Evolutionary conservation across 768 basidiomycete genomes (phyloP).

Genomic region (Psilocybe cyanescens): DNA sequence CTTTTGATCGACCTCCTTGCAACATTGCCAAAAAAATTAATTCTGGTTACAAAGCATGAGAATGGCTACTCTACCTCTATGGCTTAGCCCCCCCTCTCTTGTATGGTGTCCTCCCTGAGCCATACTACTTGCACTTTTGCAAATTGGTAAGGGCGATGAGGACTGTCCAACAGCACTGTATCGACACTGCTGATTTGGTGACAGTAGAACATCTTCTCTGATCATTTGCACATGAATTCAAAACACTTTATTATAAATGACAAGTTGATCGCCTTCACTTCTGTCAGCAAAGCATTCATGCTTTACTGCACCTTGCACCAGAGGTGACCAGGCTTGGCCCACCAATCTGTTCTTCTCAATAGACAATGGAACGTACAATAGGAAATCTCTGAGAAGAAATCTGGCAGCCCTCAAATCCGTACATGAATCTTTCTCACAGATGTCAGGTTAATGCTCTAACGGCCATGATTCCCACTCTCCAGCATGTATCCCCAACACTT

Average conservation of each 20-base stretch:
- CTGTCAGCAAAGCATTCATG: constrained; percentile 33
- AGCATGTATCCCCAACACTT: background rate
- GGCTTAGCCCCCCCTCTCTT: constrained; percentile 31
- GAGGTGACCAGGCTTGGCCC: constrained; percentile 31
- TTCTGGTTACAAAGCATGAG: constrained; percentile 33
- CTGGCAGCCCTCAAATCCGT: constrained; percentile 19
- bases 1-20: constrained; percentile 43
- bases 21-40: constrained; percentile 43
- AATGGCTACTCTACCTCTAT: constrained; percentile 31
- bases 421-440: constrained; percentile 15
- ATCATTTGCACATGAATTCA: constrained; percentile 32
- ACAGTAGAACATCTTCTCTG: constrained; percentile 20
- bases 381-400: constrained; percentile 31
- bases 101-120: constrained; percentile 25
- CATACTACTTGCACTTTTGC: constrained; percentile 31
- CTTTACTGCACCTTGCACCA: constrained; percentile 25
- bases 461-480: constrained; percentile 10
- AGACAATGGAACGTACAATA: constrained; percentile 35
- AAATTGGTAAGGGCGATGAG: constrained; percentile 27
- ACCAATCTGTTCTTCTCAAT: constrained; percentile 19
- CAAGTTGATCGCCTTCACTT: constrained; percentile 35
- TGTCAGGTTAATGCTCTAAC: constrained; percentile 18
- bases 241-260: constrained; percentile 35
- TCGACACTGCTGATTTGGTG: constrained; percentile 17
- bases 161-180: constrained; percentile 26